Evolutionary conservation across 75 land plant species (phyloP), one percentile per base, ranked within the genome.

Genomic region (Cryptomeria japonica): DNA sequence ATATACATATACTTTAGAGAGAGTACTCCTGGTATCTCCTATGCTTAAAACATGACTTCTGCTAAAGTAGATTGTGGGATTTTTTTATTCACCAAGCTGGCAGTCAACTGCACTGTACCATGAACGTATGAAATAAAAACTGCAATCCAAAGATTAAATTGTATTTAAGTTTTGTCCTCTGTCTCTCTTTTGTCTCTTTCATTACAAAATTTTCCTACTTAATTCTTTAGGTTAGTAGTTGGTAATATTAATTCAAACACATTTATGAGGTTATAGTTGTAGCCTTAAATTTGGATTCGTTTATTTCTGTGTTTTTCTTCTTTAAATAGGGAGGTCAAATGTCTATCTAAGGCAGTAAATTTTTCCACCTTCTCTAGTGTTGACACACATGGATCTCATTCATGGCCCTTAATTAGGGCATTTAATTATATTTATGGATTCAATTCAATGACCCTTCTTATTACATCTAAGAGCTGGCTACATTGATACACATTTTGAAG

Each of bases 91-190:
- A 34, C 77, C 37, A 75, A 75, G 37, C 77, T 75, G 77, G 77
- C 77, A 75, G 77, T 75, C 77, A 75, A 75, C 77, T 75, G 37
- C 37, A 34, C 77, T 75, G 77, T 75, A 75, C 77, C 13, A 75
- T 75, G 77, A 75, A 75, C 32, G 77, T 34, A 75, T 34, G 13
- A 44, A 34, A 2, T 3, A 31, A 75, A 75, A 32, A 32, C 77
- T 75, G 77, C 77, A 75, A 75, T 75, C 37, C 37, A 75, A 68
- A 34, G 77, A 75, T 75, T 75, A 75, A 75, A 75, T 32, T 75
- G 37, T 75, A 75, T 75, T 75, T 75, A 75, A 75, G 37, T 75
- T 75, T 34, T 75, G 77, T 75, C 77, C 77, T 72, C 34, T 12
- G 37, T 75, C 77, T 75, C 77, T 75, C 72, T 75, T 34, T 75